Base-by-base conservation (phyloP, 176 grass and related monocot species). In the Aegilops tauschii region DNA sequence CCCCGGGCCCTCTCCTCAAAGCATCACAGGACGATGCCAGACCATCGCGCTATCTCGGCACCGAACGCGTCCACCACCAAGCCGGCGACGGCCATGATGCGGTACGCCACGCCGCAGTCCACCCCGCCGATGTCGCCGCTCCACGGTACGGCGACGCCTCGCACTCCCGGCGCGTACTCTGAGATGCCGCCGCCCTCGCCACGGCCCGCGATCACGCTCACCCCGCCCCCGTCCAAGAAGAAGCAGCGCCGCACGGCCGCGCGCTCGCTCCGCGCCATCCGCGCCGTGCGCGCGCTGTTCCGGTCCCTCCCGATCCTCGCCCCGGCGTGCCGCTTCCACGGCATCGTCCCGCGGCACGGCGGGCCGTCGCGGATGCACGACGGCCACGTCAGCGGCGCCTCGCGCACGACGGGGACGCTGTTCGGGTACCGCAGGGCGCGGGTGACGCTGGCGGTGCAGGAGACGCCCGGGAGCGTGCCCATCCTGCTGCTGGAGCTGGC, bases 401-500 rank as follows among this genome's bases (percentile, higher is more conserved):
- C 90, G 11, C 90, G 91, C 88, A 94, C 87, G 21, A 94, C 96
- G 18, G 96, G 91, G 77, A 95, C 96, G 54, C 93, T 95, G 56
- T 98, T 98, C 73, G 96, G 93, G 78, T 83, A 94, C 87, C 91
- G 96, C 77, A 89, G 90, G 80, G 88, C 91, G 66, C 90, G 91
- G 37, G 94, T 95, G 86, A 98, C 88, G 76, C 91, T 98, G 40
- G 93, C 91, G 10, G 85, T 95, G 88, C 96, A 98, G 83, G 92
- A 98, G 85, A 94, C 86, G 27, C 88, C 96, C 67, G 85, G 96
- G 12, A 92, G 92, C 87, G 86, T 98, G 83, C 92, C 96, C 13
- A 80, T 95, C 61, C 92, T 98, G 49, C 88, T 98, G 30, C 88
- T 98, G 18, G 96, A 98, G 92, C 90, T 98, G 12, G 93, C 96